These are phyloP conservation scores for Beverwykella pulmonaria DNA, from an alignment of 495 filamentous ascomycete species.

Conservation along the genomic window DNA sequence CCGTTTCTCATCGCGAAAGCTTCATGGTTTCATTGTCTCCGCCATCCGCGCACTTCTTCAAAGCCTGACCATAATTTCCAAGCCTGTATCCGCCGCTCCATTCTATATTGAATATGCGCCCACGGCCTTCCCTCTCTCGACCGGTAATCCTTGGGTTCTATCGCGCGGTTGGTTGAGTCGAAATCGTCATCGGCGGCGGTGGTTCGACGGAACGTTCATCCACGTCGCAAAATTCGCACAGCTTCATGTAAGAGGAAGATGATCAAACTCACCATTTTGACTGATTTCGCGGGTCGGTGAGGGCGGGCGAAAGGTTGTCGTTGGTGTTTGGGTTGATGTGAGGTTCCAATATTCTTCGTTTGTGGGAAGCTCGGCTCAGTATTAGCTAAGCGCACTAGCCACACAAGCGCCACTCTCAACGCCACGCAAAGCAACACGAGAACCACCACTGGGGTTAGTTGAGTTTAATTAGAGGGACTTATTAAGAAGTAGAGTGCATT, in stretches of 20 bases:
- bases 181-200: neutral
- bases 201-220: neutral
- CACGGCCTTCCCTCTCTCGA: neutral
- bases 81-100: neutral
- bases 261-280: slow-evolving; percentile 61
- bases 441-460: too few relatives aligned
- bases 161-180: neutral
- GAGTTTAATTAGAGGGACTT: too few relatives aligned
- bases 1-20: neutral
- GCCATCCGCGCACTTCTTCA: neutral
- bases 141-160: neutral
- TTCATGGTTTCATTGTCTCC: neutral
- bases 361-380: slow-evolving; percentile 31
- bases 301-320: slow-evolving; percentile 27
- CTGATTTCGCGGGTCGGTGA: slow-evolving; percentile 50
- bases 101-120: neutral
- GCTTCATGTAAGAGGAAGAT: neutral
- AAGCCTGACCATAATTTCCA: neutral
- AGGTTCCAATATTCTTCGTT: slow-evolving; percentile 11
- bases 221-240: slow-evolving; percentile 15
- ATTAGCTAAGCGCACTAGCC: slow-evolving; percentile 25
- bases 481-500: too few relatives aligned
- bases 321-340: slow-evolving; percentile 12
- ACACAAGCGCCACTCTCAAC: slow-evolving; percentile 6
- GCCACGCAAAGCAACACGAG: too few relatives aligned